Evolutionary conservation across 2,329 filamentous ascomycete genomes (phyloP), one percentile per base, ranked within the genome.

Genomic region (Hymenoscyphus occultus): DNA sequence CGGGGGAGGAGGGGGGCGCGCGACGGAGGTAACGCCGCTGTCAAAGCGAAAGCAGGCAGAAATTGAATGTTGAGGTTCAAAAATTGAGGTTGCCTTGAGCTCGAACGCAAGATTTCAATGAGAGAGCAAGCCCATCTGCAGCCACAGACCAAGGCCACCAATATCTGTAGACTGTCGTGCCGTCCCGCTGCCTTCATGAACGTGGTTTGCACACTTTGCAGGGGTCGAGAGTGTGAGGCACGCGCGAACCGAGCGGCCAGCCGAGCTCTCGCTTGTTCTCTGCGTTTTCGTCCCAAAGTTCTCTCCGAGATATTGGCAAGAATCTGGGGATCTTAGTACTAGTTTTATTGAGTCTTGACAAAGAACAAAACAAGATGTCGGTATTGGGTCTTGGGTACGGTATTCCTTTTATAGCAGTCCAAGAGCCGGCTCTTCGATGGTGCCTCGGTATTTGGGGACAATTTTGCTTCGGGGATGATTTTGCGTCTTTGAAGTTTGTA

Each of bases 131-230:
- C 45, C 45, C 45, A 51, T 28, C 48, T 54, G 48, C 48, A 54
- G 48, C 48, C 48, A 54, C 48, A 22, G 9, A 22, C 19, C 19
- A 6, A 59, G 16, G 31, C 31, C 39, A 39, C 56, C 39, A n/a
- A 19, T 12, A 22, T 58, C 39, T 22, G 31, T 28, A 28, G 28
- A 58, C 56, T 59, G 31, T 59, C 31, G 31, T 40, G 56, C 56
- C 16, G 39, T 59, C 56, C 32, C 56, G 32, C 28, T 39, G 5
- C 56, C 16, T 19, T 19, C 31, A 16, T 39, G 35, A 58, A 39
- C 56, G 56, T 58, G 56, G 56, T 58, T 35, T 31, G 28, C 54
- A 57, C 56, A 58, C 56, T 39, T 39, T 35, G 16, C 39, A 39
- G n/a, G 31, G 56, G 56, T 39, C 22, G 22, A 19, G n/a, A 22